Percentiles rank a stretch among this genome's conserved stretches.
Conservation (phyloP, 129 eudicot genomes). For the Ambrosia artemisiifolia region DNA sequence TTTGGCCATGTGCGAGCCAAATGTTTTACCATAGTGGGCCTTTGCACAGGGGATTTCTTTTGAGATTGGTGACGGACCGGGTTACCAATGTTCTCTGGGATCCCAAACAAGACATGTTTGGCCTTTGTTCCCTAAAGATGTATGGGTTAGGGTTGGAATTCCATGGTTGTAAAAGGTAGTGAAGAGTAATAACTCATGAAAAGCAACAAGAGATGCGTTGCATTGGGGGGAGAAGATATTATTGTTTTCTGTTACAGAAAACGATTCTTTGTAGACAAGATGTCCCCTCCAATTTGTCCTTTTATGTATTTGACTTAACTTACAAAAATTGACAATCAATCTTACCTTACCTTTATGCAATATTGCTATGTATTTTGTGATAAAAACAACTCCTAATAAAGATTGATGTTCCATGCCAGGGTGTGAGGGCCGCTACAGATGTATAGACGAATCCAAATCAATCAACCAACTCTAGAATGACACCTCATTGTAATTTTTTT, state of each 20-base stretch:
- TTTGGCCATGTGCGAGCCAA: too few relatives aligned
- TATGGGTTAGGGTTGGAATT: not conserved
- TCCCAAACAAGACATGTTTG: too few relatives aligned
- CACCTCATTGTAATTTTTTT: too few relatives aligned
- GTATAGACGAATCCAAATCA: too few relatives aligned
- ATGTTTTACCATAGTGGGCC: too few relatives aligned
- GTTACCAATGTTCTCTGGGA: too few relatives aligned
- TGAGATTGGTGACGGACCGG: too few relatives aligned
- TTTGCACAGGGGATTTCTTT: too few relatives aligned
- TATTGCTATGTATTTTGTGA: not conserved
- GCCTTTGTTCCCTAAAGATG: not conserved
- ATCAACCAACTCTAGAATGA: too few relatives aligned
- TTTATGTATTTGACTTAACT: slow-evolving; percentile 6
- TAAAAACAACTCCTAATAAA: not conserved
- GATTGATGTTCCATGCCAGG: too few relatives aligned
- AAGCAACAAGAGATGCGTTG: not conserved
- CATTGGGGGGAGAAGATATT: slow-evolving; percentile 1
- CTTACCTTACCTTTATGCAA: not conserved
- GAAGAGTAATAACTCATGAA: not conserved
- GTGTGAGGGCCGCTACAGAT: too few relatives aligned
- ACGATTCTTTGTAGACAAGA: slow-evolving; percentile 11
- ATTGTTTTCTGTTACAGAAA: slow-evolving; percentile 18
- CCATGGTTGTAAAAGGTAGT: not conserved
- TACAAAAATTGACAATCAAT: not conserved
- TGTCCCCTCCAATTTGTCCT: slow-evolving; percentile 3